These are phyloP conservation scores for Sporothrix pallida DNA, from an alignment of 2,329 filamentous ascomycete species.

Conservation along the genomic window DNA sequence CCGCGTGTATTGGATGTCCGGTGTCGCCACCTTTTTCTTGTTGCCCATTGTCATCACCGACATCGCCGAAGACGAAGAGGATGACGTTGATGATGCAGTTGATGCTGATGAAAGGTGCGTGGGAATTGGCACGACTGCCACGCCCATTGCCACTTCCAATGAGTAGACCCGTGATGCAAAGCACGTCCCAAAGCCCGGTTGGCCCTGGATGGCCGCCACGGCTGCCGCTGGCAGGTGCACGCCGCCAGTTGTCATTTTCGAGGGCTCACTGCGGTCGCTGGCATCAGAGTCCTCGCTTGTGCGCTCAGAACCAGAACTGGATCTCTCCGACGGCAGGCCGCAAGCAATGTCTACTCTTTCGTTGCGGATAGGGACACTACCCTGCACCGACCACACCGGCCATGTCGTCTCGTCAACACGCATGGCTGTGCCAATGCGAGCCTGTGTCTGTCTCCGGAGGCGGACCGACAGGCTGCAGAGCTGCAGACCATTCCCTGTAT, in stretches of 20 bases:
- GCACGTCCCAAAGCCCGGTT: conserved; percentile 32
- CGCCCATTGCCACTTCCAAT: conserved; percentile 31
- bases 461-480: conserved; percentile 26
- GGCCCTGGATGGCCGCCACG: not conserved
- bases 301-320: not conserved
- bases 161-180: conserved; percentile 32
- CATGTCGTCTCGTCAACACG: conserved; percentile 16
- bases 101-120: too few relatives aligned
- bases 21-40: too few relatives aligned
- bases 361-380: conserved; percentile 25
- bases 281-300: not conserved
- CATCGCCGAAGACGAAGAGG: too few relatives aligned
- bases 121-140: conserved; percentile 1
- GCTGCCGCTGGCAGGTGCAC: not conserved
- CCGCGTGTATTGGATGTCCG: conserved; percentile 1
- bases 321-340: not conserved
- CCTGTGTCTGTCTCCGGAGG: conserved; percentile 15
- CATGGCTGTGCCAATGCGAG: not conserved
- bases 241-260: not conserved
- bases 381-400: conserved; percentile 30
- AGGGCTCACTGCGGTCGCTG: not conserved
- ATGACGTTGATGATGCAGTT: too few relatives aligned
- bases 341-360: conserved; percentile 27
- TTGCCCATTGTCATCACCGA: too few relatives aligned
- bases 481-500: not conserved